Conservation (phyloP, 2,329 filamentous ascomycete species). For the Pseudogymnoascus sp. region DNA sequence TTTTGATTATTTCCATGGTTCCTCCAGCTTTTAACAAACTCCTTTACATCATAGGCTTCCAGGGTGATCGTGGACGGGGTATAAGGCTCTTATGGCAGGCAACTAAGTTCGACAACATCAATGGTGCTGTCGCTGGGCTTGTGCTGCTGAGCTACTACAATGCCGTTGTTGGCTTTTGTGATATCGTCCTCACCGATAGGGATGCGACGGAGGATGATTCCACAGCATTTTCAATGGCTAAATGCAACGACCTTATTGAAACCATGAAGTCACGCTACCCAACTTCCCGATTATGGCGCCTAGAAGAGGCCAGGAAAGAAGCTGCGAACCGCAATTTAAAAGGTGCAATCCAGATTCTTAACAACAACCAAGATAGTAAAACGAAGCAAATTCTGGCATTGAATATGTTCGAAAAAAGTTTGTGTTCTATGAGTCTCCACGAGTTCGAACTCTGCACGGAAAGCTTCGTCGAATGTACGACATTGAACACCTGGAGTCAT, state of each 20-base stretch:
- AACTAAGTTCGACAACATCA: slow-evolving; percentile 76
- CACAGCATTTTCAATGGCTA: slow-evolving; percentile 62
- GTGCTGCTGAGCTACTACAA: slow-evolving; percentile 83
- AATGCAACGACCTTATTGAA: slow-evolving; percentile 57
- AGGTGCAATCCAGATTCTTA: slow-evolving; percentile 58
- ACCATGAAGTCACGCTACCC: slow-evolving; percentile 74
- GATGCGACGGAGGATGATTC: slow-evolving; percentile 46
- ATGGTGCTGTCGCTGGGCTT: slow-evolving; percentile 82
- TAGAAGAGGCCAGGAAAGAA: slow-evolving; percentile 77
- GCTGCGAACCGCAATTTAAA: slow-evolving; percentile 58
- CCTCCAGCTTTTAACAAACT: slow-evolving; percentile 85
- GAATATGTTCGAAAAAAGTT: slow-evolving; percentile 72
- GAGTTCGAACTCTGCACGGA: slow-evolving; percentile 66
- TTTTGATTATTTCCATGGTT: slow-evolving; percentile 84
- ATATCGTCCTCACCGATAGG: slow-evolving; percentile 64
- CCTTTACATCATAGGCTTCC: slow-evolving; percentile 82
- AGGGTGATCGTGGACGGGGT: slow-evolving; percentile 75
- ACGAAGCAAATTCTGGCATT: slow-evolving; percentile 86
- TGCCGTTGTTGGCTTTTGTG: slow-evolving; percentile 72
- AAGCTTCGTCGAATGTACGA: slow-evolving; percentile 64
- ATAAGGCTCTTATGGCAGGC: slow-evolving; percentile 85
- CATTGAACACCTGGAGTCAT: slow-evolving; percentile 86
- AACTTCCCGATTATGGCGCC: slow-evolving; percentile 71
- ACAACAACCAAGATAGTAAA: slow-evolving; percentile 50
- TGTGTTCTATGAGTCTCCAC: slow-evolving; percentile 72